A percentile compares a stretch with the other conserved stretches of the same genome.
Evolutionary conservation across 106 monocot species (phyloP).

Genomic region (Cymbidium sinense): DNA sequence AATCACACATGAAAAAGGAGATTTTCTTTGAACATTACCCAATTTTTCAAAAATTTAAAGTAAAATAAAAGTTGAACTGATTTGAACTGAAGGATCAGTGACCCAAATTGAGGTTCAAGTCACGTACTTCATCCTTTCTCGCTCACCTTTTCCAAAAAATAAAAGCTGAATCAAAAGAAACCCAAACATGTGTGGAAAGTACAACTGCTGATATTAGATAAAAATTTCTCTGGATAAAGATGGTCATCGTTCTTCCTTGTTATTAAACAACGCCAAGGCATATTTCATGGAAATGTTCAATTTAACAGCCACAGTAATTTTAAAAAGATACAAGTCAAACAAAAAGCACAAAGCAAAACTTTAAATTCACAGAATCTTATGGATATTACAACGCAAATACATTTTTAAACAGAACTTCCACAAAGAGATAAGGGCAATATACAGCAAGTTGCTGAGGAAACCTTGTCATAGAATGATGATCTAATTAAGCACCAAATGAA

Average conservation of each 20-base stretch:
- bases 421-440: background rate
- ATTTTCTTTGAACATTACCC: too few species aligned
- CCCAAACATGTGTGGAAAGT: background rate
- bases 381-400: background rate
- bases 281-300: background rate
- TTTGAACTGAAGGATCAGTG: too few species aligned
- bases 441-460: background rate
- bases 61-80: too few species aligned
- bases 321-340: background rate
- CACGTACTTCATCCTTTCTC: too few species aligned
- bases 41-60: too few species aligned
- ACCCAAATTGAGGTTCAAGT: too few species aligned
- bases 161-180: background rate
- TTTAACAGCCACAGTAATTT: background rate
- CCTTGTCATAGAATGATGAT: background rate
- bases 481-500: background rate
- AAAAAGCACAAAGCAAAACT: background rate
- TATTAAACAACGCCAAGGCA: background rate
- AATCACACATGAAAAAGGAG: too few species aligned
- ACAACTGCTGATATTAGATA: background rate
- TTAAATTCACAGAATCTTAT: background rate
- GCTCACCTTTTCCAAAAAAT: too few species aligned
- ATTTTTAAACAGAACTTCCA: background rate
- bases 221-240: background rate
- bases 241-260: background rate